Evolutionary conservation across 371 early-diverging fungal genomes (phyloP).

Genomic region (Sporodiniella umbellata): DNA sequence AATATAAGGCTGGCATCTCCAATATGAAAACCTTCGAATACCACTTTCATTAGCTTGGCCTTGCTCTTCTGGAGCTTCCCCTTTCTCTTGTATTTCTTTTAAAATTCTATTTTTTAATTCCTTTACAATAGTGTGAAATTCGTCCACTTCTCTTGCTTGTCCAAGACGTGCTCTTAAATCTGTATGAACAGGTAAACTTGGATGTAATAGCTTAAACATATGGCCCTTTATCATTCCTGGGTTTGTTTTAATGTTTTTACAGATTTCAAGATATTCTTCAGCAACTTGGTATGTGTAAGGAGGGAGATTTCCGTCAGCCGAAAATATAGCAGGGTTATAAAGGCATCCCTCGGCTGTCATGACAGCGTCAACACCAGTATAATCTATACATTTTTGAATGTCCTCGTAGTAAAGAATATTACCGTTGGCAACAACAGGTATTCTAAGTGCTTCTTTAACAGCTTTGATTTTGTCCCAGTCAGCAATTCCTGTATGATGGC

Average conservation of each 20-base stretch:
- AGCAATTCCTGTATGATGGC: slow-evolving; percentile 94
- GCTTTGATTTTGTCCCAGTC: slow-evolving; percentile 96
- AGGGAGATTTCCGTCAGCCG: slow-evolving; percentile 48
- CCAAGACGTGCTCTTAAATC: slow-evolving; percentile 78
- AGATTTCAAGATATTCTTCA: slow-evolving; percentile 85
- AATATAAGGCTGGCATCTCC: slow-evolving; percentile 72
- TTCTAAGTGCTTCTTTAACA: slow-evolving; percentile 81
- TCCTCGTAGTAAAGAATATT: slow-evolving; percentile 94
- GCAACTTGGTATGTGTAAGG: slow-evolving; percentile 76
- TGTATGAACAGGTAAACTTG: slow-evolving; percentile 74
- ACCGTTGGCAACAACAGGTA: slow-evolving; percentile 98
- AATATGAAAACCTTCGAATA: slow-evolving; percentile 65
- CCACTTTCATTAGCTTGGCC: slow-evolving; percentile 57
- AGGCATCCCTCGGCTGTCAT: slow-evolving; percentile 95
- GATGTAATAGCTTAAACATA: slow-evolving; percentile 90
- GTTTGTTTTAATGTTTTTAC: slow-evolving; percentile 52
- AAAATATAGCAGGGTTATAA: slow-evolving; percentile 85
- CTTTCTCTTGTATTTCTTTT: slow-evolving; percentile 37
- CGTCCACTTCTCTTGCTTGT: slow-evolving; percentile 57
- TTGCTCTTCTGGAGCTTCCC: slow-evolving; percentile 26
- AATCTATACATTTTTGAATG: slow-evolving; percentile 81
- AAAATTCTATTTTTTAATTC: slow-evolving; percentile 62
- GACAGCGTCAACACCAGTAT: slow-evolving; percentile 93
- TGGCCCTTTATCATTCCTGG: slow-evolving; percentile 76
- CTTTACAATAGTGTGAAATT: slow-evolving; percentile 50